Percentiles rank a stretch among this genome's conserved stretches.
phyloP scores from a whole-genome alignment of 2,329 filamentous ascomycete genomes.

The Huntiella abstrusa region DNA sequence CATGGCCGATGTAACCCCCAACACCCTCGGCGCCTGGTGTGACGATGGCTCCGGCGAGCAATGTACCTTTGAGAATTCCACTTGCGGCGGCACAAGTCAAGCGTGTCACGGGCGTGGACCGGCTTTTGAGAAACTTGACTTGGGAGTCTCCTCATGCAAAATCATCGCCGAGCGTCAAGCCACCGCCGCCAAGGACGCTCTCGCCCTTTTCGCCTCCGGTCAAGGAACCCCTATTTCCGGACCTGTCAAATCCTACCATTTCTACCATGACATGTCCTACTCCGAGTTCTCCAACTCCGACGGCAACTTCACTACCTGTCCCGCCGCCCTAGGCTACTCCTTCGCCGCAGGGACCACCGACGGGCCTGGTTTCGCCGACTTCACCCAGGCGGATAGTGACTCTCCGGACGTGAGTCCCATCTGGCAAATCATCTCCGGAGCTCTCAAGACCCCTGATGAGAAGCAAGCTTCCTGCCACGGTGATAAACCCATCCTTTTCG shows the following conservation, averaged over 20 bases:
- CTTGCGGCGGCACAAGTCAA: conserved; percentile 49
- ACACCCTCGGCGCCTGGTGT: conserved; percentile 67
- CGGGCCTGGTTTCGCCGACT: conserved; percentile 74
- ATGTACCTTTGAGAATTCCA: conserved; percentile 60
- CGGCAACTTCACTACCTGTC: conserved; percentile 57
- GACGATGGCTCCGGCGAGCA: conserved; percentile 56
- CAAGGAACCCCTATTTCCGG: conserved; percentile 35
- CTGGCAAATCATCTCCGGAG: conserved; percentile 54
- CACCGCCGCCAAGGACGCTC: conserved; percentile 29
- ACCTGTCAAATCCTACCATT: conserved; percentile 59
- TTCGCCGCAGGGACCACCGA: conserved; percentile 85
- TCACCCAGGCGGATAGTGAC: conserved; percentile 63
- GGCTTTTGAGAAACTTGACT: conserved; percentile 43
- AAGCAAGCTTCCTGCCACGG: conserved; percentile 57
- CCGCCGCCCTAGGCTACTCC: conserved; percentile 70
- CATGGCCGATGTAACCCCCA: conserved; percentile 77
- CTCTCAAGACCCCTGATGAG: conserved; percentile 48
- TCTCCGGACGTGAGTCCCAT: conserved; percentile 51
- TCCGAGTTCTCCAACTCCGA: conserved; percentile 57
- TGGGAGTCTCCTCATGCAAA: conserved; percentile 56
- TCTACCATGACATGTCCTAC: conserved; percentile 58
- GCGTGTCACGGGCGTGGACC: conserved; percentile 55
- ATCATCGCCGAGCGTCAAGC: conserved; percentile 55
- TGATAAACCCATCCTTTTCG: conserved; percentile 69
- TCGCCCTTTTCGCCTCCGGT: conserved; percentile 7